Evolutionary conservation across 352 stramenopile genomes (phyloP), one percentile per base, ranked within the genome.

Genomic region (Thraustotheca clavata): DNA sequence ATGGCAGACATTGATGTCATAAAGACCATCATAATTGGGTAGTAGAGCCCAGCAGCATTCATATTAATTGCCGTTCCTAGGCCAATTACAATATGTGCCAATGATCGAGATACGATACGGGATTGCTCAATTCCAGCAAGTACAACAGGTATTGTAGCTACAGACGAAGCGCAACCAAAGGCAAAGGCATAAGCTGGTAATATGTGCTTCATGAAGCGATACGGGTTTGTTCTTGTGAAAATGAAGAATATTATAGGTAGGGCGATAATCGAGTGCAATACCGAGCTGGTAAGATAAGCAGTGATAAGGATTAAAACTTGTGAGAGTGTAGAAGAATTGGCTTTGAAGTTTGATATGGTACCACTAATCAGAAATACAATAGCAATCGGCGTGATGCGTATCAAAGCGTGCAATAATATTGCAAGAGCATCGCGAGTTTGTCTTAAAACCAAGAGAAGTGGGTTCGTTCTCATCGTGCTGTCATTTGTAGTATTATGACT

Each of bases 381-480:
- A 3, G 80, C 83, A 0, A 79, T 60, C 2, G 79, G 79, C n/a
- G 80, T 86, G 40, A 82, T 62, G 70, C 69, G 86, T 29, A 88
- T 87, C 33, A 86, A 71, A 74, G 79, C 88, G 59, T 89, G 72
- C 62, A 90, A 76, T 8, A 79, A 68, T 33, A 89, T 35, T 57
- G 89, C 88, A 60, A 90, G 83, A 16, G 78, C 80, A 69, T 88
- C 85, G 49, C 80, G 78, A 1, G 84, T 59, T 62, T 89, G 80
- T 7, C 34, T 22, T 31, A 62, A 2, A 2, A 62, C 16, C 5
- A 16, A 22, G 16, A 47, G 16, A 11, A 62, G 54, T 4, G 11
- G 16, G 34, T 47, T 27, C 43, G 32, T 12, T 2, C 18, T 7
- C n/a, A n/a, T n/a, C n/a, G n/a, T n/a, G n/a, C n/a, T n/a, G n/a